Conservation (phyloP, 257 asterid species). For the Plectranthus barbatus region DNA sequence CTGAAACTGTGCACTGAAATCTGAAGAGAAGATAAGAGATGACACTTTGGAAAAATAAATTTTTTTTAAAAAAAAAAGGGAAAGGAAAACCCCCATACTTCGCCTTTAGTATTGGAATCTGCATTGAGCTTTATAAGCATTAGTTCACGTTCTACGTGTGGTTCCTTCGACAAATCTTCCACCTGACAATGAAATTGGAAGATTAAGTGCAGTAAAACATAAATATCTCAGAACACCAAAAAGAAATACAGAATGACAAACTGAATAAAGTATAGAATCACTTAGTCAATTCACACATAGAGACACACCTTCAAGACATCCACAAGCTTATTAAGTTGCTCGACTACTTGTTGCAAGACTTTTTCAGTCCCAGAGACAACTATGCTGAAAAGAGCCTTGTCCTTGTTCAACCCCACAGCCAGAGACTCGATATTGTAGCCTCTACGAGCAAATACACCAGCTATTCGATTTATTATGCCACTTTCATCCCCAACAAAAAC, state of each 20-base stretch:
- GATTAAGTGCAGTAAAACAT: background rate
- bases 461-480: conserved; percentile 83
- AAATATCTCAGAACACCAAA: background rate
- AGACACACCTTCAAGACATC: conserved; percentile 61
- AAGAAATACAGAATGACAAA: background rate
- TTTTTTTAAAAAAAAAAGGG: background rate
- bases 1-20: background rate
- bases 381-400: conserved; percentile 79
- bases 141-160: conserved; percentile 85
- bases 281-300: background rate
- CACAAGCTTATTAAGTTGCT: conserved; percentile 78
- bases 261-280: background rate
- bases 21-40: background rate
- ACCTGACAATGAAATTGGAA: conserved; percentile 40
- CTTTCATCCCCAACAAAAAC: conserved; percentile 90
- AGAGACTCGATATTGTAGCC: conserved; percentile 88
- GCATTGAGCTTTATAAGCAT: conserved; percentile 75
- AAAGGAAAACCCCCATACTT: conserved; percentile 29
- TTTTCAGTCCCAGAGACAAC: conserved; percentile 79
- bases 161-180: conserved; percentile 67
- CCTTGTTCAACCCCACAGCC: conserved; percentile 84
- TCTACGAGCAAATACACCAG: conserved; percentile 85
- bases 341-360: conserved; percentile 65
- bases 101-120: conserved; percentile 56
- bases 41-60: background rate